phyloP scores from a whole-genome alignment of 257 asterid genomes.

The Nicotiana paniculata region DNA sequence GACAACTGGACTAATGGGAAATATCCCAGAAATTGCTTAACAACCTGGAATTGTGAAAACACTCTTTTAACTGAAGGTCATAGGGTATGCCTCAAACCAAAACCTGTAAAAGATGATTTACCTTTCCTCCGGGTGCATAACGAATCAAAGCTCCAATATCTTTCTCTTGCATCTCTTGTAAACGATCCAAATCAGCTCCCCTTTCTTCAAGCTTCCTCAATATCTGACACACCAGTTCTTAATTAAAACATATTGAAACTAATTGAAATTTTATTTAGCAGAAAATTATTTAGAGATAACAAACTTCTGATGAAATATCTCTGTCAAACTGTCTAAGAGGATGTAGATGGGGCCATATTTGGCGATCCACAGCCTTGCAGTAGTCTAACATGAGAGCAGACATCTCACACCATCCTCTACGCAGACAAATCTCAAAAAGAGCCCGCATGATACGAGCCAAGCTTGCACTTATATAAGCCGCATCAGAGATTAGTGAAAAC shows the following conservation, averaged over 20 bases:
- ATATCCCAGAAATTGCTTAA: constrained; percentile 74
- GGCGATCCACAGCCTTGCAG: constrained; percentile 98
- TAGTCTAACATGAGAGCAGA: constrained; percentile 72
- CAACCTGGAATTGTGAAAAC: constrained; percentile 48
- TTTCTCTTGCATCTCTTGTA: constrained; percentile 81
- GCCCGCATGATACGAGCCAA: constrained; percentile 97
- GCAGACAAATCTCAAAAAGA: constrained; percentile 86
- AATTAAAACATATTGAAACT: not conserved
- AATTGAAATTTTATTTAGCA: not conserved
- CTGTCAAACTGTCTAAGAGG: constrained; percentile 90
- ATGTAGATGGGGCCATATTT: constrained; percentile 96
- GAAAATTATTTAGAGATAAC: constrained; percentile 12
- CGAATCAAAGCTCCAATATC: constrained; percentile 95
- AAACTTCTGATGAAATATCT: constrained; percentile 76
- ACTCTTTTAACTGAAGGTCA: not conserved
- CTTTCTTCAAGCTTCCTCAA: constrained; percentile 92
- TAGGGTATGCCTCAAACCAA: constrained; percentile 9
- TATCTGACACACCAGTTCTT: constrained; percentile 41
- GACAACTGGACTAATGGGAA: constrained; percentile 81
- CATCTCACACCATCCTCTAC: constrained; percentile 99
- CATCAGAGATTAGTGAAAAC: constrained; percentile 91
- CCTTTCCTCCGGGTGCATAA: constrained; percentile 96
- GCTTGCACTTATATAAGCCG: constrained; percentile 88
- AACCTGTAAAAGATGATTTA: constrained; percentile 20
- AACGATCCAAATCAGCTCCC: constrained; percentile 69